Percentiles rank a stretch among this genome's conserved stretches.
Conservation (phyloP, 1,284 basidiomycete genomes). For the Termitomyces sp. region DNA sequence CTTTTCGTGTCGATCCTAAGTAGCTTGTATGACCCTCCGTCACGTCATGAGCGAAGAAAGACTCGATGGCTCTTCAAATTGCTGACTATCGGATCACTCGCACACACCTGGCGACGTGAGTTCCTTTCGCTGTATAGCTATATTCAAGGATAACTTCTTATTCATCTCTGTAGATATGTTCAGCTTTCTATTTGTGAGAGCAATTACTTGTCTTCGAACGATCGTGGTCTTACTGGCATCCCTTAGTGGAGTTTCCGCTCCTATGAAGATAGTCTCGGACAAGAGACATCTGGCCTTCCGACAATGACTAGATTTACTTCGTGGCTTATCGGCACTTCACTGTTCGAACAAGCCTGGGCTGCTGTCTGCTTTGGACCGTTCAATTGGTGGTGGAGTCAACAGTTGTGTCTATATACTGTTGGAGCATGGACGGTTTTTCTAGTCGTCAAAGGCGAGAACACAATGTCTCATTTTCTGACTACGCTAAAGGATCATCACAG, state of each 20-base stretch:
- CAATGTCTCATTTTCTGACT: neutral
- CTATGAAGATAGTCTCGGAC: constrained; percentile 28
- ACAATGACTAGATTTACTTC: constrained; percentile 34
- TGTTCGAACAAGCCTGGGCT: constrained; percentile 58
- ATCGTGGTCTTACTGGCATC: neutral
- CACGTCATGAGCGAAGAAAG: constrained; percentile 7
- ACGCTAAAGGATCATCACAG: constrained; percentile 21
- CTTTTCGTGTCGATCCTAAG: constrained; percentile 34
- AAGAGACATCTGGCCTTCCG: constrained; percentile 10
- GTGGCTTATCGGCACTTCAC: constrained; percentile 56
- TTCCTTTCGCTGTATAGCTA: constrained; percentile 16
- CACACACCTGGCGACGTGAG: constrained; percentile 64
- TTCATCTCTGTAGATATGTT: constrained; percentile 41
- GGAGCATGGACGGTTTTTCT: constrained; percentile 61
- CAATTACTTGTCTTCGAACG: neutral
- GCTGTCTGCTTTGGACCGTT: constrained; percentile 32
- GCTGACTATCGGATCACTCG: constrained; percentile 36
- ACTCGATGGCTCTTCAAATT: constrained; percentile 28
- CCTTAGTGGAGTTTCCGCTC: constrained; percentile 51
- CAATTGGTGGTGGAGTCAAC: constrained; percentile 76
- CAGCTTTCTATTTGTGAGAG: constrained; percentile 43
- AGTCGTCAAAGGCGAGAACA: constrained; percentile 45
- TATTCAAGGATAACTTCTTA: neutral
- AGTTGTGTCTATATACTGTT: constrained; percentile 66
- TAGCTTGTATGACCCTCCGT: constrained; percentile 19